These are phyloP conservation scores for Candida dajiaensis DNA, from an alignment of 805 yeast species.

Conservation along the genomic window DNA sequence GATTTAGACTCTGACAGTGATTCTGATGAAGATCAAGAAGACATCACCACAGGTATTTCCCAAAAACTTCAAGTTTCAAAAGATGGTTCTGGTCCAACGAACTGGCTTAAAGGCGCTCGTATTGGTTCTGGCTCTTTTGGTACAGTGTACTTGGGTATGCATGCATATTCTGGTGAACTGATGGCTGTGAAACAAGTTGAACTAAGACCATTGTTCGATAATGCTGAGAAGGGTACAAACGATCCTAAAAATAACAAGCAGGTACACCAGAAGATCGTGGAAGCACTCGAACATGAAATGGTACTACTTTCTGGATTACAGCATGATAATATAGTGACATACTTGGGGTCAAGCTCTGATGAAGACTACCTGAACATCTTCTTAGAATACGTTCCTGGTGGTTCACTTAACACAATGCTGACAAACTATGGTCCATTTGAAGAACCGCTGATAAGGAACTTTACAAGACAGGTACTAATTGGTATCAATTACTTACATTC, in stretches of 20 bases:
- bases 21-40: constrained; percentile 2
- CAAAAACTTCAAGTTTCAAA: constrained; percentile 7
- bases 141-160: constrained; percentile 86
- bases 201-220: constrained; percentile 41
- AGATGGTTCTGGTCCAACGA: constrained; percentile 50
- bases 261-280: constrained; percentile 54
- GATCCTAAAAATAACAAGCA: constrained; percentile 20
- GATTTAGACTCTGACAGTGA: constrained; percentile 20
- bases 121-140: constrained; percentile 97
- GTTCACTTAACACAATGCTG: constrained; percentile 65
- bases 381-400: constrained; percentile 68
- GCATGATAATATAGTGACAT: constrained; percentile 90
- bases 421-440: constrained; percentile 74
- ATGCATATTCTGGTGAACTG: constrained; percentile 85
- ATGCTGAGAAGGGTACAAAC: constrained; percentile 22
- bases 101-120: constrained; percentile 90
- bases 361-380: constrained; percentile 72
- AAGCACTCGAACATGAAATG: constrained; percentile 82
- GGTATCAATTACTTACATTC: constrained; percentile 74
- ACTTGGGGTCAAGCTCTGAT: constrained; percentile 81
- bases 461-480: constrained; percentile 66
- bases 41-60: not conserved
- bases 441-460: constrained; percentile 67
- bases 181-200: constrained; percentile 97
- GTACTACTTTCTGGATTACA: constrained; percentile 66